phyloP scores from a whole-genome alignment of 2,329 filamentous ascomycete species.

The Thielaviopsis musarum region DNA sequence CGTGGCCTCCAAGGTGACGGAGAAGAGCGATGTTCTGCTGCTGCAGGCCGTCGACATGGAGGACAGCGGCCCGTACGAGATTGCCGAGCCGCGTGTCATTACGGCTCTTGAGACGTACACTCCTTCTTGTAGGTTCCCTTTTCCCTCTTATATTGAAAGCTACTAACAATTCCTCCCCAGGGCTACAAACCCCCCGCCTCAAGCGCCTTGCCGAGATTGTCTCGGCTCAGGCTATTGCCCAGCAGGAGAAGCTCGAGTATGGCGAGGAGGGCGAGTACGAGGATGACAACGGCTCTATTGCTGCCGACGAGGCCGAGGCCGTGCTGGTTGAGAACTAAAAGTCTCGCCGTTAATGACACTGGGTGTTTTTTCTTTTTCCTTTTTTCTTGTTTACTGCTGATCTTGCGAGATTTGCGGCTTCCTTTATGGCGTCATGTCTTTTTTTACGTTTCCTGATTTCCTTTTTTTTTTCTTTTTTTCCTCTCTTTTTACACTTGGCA shows the following conservation, averaged over 20 bases:
- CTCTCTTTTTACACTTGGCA: constrained; percentile 11
- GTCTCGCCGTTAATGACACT: neutral
- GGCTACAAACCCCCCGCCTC: constrained; percentile 87
- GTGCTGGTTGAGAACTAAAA: constrained; percentile 10
- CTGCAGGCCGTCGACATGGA: constrained; percentile 96
- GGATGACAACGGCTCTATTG: constrained; percentile 27
- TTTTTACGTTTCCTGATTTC: neutral
- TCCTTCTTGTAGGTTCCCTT: constrained; percentile 60
- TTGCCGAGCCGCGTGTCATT: constrained; percentile 89
- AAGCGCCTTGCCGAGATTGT: constrained; percentile 98
- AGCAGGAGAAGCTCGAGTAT: constrained; percentile 71
- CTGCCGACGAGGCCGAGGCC: constrained; percentile 11
- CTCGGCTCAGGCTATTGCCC: constrained; percentile 85
- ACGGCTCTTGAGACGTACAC: constrained; percentile 96
- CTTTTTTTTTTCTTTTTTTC: constrained; percentile 1
- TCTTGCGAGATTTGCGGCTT: neutral
- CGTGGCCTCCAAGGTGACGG: constrained; percentile 86
- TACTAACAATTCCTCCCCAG: constrained; percentile 26
- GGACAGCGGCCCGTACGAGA: constrained; percentile 95
- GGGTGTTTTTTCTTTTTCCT: neutral
- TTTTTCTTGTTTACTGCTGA: neutral
- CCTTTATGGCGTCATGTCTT: neutral
- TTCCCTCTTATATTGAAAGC: constrained; percentile 5
- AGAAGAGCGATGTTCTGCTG: constrained; percentile 93
- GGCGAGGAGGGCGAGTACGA: constrained; percentile 25